Evolutionary conservation across 208 protist species (phyloP), one percentile per base, ranked within the genome.

Genomic region (Crithidia brevicula): DNA sequence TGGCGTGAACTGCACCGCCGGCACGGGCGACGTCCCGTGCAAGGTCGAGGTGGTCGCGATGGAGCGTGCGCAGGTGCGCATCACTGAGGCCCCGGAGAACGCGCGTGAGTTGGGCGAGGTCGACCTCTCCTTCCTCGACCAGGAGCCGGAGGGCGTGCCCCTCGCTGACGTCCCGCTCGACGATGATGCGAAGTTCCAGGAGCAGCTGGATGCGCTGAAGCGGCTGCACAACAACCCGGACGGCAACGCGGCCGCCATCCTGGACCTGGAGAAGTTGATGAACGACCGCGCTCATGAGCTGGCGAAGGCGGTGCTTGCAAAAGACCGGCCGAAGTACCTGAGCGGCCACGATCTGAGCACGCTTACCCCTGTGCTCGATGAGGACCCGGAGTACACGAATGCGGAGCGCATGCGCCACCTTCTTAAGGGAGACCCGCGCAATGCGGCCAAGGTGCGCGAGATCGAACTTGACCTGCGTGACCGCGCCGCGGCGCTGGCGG

Each of bases 101-200:
- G 82, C 89, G 4, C 74, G 59, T 36, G 84, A 88, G 45, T 65
- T 95, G 2, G 74, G 80, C 23, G 85, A 90, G 65, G 72, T 89
- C 27, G 84, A 90, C 56, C 60, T 91, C n/a, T 78, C 71, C 43
- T 91, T 94, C 74, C 82, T 91, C 23, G 74, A 90, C 58, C 72
- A 74, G 20, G 74, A 89, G 36, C 82, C 84, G 22, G 74, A 89
- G 64, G 90, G 87, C 40, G 77, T 94, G 31, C 83, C 85, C n/a
- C 27, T 95, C 15, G 61, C 66, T 8, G 66, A 88, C 49, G 34
- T 95, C 5, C 75, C 76, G 4, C 73, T 95, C 11, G 73, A 88
- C 62, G 53, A 40, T 0, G 83, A 95, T 54, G 40, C 53, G 22
- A 54, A 74, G 45, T 93, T 93, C 58, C 78, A 78, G 52, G 69